phyloP scores from a whole-genome alignment of 768 basidiomycete genomes.

The Gloeopeniophorella convolvens region DNA sequence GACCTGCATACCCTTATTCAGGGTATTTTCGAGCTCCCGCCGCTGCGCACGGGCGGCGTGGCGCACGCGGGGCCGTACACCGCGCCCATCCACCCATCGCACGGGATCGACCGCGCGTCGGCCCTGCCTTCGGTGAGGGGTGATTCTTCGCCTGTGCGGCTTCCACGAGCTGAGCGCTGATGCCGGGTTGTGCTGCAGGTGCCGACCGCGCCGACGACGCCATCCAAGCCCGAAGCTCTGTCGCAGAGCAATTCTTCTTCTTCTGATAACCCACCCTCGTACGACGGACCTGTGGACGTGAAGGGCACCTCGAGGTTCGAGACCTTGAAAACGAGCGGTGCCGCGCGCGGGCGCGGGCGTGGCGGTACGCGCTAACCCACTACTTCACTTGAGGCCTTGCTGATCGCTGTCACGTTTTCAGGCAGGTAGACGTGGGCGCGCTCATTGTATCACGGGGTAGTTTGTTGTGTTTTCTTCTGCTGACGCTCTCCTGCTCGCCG shows the following conservation, averaged over 20 bases:
- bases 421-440: too few species aligned
- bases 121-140: conserved; percentile 4
- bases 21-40: conserved; percentile 7
- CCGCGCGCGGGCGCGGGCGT: too few species aligned
- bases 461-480: neutral
- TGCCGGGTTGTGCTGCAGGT: too few species aligned
- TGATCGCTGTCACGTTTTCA: too few species aligned
- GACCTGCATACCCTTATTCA: neutral
- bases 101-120: conserved; percentile 2
- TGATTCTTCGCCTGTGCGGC: neutral
- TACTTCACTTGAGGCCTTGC: too few species aligned
- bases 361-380: too few species aligned
- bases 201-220: conserved; percentile 12
- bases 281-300: neutral
- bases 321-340: too few species aligned
- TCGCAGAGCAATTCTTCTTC: conserved; percentile 6
- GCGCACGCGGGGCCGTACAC: neutral
- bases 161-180: neutral
- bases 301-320: too few species aligned
- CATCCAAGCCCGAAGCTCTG: neutral
- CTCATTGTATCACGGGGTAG: neutral
- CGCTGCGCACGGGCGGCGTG: neutral
- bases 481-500: too few species aligned
- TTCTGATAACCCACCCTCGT: neutral
- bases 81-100: neutral